Base-by-base conservation (phyloP, 2,329 filamentous ascomycete species). In the Colletotrichum falcatum region DNA sequence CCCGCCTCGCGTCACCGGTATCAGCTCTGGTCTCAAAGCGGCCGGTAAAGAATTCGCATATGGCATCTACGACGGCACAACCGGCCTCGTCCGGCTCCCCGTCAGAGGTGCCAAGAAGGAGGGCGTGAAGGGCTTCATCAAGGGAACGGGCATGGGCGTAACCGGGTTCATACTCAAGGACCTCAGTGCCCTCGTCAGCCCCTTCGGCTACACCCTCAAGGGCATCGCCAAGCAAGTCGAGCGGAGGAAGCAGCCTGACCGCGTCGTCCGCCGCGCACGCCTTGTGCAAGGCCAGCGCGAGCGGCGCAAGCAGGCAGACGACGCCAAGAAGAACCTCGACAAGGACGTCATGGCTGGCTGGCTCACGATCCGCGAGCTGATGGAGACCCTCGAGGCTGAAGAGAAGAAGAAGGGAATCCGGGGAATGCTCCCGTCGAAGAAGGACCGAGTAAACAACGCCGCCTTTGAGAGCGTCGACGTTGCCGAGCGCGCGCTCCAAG, bases 91-190 rank as follows among this genome's bases (percentile, higher is more conserved):
- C 20, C 83, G 83, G 2, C 86, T 91, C 20, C 90, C 91, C 0
- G 80, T 87, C 51, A 84, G 84, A 0, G 89, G 88, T 0, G 89
- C 89, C 3, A 85, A 83, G 65, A 81, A 87, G n/a, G 79, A 82
- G 9, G 89, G 89, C 1, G 77, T 80, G 0, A 65, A 79, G 23
- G 85, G 84, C 0, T 81, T 86, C 46, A 74, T 86, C 20, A 81
- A 86, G 49, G 90, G 91, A 2, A 79, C 90, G 0, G 90, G 88
- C 18, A 90, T 89, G 83, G 90, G 90, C 0, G 74, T 92, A 9
- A 88, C 86, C 1, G 90, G 90, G 0, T 85, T 92, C 30, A 83
- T 92, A 2, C 82, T 92, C 35, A 92, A 92, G 77, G 87, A 90
- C 61, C 83, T 91, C 7, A 84, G 89, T 0, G 91, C 90, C 7